Conservation (phyloP, 169 alveolate genomes). For the Plasmodium chabaudi region DNA sequence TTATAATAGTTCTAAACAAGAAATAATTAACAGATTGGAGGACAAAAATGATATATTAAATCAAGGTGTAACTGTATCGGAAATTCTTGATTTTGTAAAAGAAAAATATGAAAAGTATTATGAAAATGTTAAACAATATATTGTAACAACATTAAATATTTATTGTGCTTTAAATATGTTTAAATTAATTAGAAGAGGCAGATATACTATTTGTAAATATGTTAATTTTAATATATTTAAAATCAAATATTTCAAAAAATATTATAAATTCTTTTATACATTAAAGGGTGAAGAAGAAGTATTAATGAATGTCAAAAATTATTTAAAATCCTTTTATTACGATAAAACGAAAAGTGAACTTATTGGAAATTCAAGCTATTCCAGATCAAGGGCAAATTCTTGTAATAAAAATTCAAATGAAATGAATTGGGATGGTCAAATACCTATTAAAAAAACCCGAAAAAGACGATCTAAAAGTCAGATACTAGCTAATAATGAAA, state of each 20-base stretch:
- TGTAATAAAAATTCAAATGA: too few species aligned
- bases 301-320: constrained; percentile 57
- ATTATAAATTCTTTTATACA: constrained; percentile 50
- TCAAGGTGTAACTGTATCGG: constrained; percentile 76
- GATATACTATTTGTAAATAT: constrained; percentile 57
- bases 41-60: constrained; percentile 68
- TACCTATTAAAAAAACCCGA: too few species aligned
- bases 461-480: too few species aligned
- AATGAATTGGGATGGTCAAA: too few species aligned
- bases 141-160: constrained; percentile 49
- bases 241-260: constrained; percentile 64
- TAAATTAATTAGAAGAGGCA: constrained; percentile 70
- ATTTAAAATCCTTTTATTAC: constrained; percentile 66
- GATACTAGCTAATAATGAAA: too few species aligned
- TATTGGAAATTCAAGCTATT: background rate
- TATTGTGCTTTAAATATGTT: constrained; percentile 70
- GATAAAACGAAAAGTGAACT: constrained; percentile 14
- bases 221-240: constrained; percentile 51
- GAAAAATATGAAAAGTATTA: constrained; percentile 70
- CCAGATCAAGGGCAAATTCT: too few species aligned
- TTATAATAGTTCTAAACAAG: constrained; percentile 12
- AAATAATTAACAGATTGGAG: constrained; percentile 32
- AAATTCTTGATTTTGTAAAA: constrained; percentile 68
- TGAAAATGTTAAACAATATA: constrained; percentile 71
- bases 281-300: constrained; percentile 75